Percentiles rank a stretch among this genome's conserved stretches.
These are phyloP conservation scores for Trametes meyenii DNA, from an alignment of 768 basidiomycete species.

Conservation along the genomic window DNA sequence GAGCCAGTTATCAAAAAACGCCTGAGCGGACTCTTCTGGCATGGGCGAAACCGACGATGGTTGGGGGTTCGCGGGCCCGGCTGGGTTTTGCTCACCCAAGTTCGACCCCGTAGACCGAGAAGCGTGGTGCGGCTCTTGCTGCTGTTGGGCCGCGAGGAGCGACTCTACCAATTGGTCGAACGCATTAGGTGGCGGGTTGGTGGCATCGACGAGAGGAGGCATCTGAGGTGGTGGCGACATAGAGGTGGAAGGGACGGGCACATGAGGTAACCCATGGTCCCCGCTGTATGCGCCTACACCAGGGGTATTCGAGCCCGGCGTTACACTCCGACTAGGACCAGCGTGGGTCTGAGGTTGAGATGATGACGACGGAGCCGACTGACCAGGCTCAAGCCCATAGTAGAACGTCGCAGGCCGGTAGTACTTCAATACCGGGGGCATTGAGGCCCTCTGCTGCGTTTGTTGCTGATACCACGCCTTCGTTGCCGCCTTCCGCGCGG, in stretches of 20 bases:
- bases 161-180: slow-evolving; percentile 46
- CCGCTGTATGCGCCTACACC: neutral
- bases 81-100: neutral
- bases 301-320: neutral
- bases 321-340: slow-evolving; percentile 1
- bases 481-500: slow-evolving; percentile 62
- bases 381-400: slow-evolving; percentile 32
- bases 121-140: slow-evolving; percentile 20
- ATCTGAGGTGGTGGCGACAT: slow-evolving; percentile 3
- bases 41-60: neutral
- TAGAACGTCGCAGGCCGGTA: slow-evolving; percentile 39
- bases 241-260: neutral
- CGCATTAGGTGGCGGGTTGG: slow-evolving; percentile 19
- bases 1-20: slow-evolving; percentile 32
- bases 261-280: neutral
- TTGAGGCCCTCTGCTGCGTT: slow-evolving; percentile 11
- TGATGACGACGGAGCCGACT: neutral
- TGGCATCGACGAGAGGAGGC: neutral
- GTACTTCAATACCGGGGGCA: slow-evolving; percentile 32
- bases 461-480: slow-evolving; percentile 43
- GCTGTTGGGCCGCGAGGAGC: slow-evolving; percentile 37
- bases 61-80: neutral
- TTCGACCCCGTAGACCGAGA: slow-evolving; percentile 4
- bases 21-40: slow-evolving; percentile 14
- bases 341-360: neutral